Evolutionary conservation across 2,329 filamentous ascomycete genomes (phyloP).

Genomic region (Chalaropsis thielavioides): DNA sequence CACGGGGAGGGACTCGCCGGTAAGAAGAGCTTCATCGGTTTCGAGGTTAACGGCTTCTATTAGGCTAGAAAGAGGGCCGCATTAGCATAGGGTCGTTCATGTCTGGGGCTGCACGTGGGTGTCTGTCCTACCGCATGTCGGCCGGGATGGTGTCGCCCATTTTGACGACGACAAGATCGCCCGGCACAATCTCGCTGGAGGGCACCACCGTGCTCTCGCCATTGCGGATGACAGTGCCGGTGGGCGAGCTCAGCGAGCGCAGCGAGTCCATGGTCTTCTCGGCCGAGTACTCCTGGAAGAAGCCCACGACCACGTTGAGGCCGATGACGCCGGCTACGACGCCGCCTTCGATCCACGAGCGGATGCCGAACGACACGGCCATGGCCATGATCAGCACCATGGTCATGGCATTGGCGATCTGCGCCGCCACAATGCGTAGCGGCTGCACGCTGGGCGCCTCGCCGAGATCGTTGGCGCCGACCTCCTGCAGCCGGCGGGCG

Average conservation of each 20-base stretch:
- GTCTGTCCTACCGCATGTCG: constrained; percentile 30
- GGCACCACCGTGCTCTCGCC: constrained; percentile 25
- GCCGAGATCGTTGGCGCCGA: constrained; percentile 45
- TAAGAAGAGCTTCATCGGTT: constrained; percentile 47
- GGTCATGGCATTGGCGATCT: constrained; percentile 47
- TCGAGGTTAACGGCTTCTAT: constrained; percentile 46
- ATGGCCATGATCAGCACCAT: constrained; percentile 45
- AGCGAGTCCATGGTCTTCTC: constrained; percentile 31
- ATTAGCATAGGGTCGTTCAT: constrained; percentile 24
- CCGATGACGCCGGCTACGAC: constrained; percentile 38
- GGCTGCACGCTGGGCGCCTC: constrained; percentile 34
- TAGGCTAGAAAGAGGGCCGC: constrained; percentile 22
- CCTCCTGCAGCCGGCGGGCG: constrained; percentile 34
- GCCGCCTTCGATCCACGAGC: constrained; percentile 37
- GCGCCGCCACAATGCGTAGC: constrained; percentile 42
- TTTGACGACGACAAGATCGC: constrained; percentile 36
- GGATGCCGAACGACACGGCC: constrained; percentile 36
- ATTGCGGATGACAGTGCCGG: constrained; percentile 27
- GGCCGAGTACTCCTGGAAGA: constrained; percentile 30
- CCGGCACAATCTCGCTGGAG: constrained; percentile 35
- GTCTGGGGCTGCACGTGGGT: not conserved
- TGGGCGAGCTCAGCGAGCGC: constrained; percentile 26
- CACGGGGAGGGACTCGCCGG: constrained; percentile 44
- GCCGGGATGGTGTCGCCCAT: constrained; percentile 43
- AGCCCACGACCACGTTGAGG: constrained; percentile 38